Percentiles rank a stretch among this genome's conserved stretches.
Conservation (phyloP, 495 filamentous ascomycete species). For the Daldinia bambusicola region DNA sequence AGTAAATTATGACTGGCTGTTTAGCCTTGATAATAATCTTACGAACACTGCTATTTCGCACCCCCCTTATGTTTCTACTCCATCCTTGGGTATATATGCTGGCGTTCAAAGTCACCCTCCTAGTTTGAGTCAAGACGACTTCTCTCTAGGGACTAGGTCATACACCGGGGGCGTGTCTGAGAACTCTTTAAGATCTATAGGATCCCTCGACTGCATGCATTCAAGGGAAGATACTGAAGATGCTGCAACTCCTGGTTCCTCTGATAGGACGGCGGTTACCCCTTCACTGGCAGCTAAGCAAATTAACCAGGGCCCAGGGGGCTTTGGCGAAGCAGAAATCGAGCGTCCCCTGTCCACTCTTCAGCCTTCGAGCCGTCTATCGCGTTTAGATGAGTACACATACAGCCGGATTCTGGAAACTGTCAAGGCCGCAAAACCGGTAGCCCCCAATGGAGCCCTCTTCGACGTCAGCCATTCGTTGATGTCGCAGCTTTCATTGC, state of each 20-base stretch:
- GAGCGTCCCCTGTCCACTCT: constrained; percentile 42
- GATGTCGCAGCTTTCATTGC: constrained; percentile 58
- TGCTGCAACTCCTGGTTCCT: constrained; percentile 24
- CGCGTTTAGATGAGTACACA: constrained; percentile 52
- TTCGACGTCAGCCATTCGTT: constrained; percentile 59
- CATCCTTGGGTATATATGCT: constrained; percentile 20
- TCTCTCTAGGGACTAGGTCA: constrained; percentile 11
- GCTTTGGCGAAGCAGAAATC: constrained; percentile 18
- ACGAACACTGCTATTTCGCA: constrained; percentile 6
- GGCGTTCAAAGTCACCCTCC: constrained; percentile 14
- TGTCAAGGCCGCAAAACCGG: constrained; percentile 55
- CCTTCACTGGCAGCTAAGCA: constrained; percentile 16
- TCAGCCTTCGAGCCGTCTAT: constrained; percentile 35
- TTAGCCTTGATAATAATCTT: constrained; percentile 50
- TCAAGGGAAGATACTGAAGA: constrained; percentile 22
- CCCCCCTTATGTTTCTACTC: constrained; percentile 25
- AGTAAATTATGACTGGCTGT: constrained; percentile 67
- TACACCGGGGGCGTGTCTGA: constrained; percentile 19
- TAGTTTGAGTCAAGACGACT: constrained; percentile 7
- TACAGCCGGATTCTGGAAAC: constrained; percentile 56
- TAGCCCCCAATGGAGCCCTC: constrained; percentile 53
- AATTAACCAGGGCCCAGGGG: not conserved
- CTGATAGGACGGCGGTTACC: constrained; percentile 3
- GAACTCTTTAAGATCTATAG: constrained; percentile 26
- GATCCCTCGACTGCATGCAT: constrained; percentile 21